Evolutionary conservation across 768 basidiomycete genomes (phyloP).

Genomic region (Mycena metata): DNA sequence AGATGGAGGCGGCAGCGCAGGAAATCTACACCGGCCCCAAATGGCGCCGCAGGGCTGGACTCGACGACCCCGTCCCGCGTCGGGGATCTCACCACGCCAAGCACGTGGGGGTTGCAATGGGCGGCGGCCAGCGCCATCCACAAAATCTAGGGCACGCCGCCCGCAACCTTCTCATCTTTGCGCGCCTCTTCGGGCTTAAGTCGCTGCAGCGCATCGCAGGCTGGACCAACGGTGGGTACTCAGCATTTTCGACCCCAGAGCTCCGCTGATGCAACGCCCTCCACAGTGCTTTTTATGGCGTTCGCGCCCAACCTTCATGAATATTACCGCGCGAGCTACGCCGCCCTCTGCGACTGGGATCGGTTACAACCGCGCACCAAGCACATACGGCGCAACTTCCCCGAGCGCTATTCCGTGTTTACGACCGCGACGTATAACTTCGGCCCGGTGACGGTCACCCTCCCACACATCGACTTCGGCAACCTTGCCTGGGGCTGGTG

Average conservation of each 20-base stretch:
- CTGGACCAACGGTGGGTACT: constrained; percentile 14
- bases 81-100: constrained; percentile 1
- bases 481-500: constrained; percentile 12
- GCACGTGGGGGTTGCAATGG: neutral
- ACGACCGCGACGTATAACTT: constrained; percentile 1
- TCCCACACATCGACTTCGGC: constrained; percentile 4
- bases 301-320: neutral
- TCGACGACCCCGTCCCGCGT: neutral
- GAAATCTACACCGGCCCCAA: constrained; percentile 1
- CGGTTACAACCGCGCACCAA: neutral
- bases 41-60: neutral
- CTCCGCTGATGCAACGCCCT: neutral
- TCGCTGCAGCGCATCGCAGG: constrained; percentile 4
- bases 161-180: neutral
- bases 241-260: neutral
- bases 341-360: no score
- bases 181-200: constrained; percentile 2
- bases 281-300: neutral
- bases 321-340: neutral
- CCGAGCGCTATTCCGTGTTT: neutral
- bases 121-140: neutral
- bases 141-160: neutral
- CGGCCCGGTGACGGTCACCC: neutral
- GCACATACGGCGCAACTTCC: neutral
- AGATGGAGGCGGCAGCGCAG: neutral